Conservation (phyloP, 495 filamentous ascomycete species). For the Neurospora cerealis region DNA sequence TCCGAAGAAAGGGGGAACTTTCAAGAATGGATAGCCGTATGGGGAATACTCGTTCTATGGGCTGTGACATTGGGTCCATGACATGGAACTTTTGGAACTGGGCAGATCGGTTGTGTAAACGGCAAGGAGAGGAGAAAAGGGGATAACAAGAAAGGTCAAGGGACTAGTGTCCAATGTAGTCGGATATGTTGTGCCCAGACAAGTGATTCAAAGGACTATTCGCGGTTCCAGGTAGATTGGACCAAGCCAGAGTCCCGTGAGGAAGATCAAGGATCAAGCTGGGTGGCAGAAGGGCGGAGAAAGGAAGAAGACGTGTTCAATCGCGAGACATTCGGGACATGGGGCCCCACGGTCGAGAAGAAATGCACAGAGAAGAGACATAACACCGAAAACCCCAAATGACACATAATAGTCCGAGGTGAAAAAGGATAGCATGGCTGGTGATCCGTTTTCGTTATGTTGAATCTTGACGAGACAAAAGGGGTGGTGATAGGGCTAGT, state of each 20-base stretch:
- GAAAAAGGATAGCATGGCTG: background rate
- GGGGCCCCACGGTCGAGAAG: background rate
- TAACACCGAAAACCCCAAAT: background rate
- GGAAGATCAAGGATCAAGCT: background rate
- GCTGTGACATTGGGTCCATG: constrained; percentile 1
- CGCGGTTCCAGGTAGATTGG: background rate
- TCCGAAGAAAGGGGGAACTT: constrained; percentile 12
- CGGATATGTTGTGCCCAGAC: background rate
- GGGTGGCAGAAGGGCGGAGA: background rate
- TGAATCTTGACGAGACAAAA: background rate
- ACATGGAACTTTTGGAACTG: background rate
- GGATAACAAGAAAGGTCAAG: background rate
- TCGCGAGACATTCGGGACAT: background rate
- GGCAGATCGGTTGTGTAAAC: background rate
- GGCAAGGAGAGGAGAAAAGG: background rate
- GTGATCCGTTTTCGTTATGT: background rate
- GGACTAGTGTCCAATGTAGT: background rate
- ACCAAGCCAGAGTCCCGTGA: background rate
- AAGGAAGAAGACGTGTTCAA: background rate
- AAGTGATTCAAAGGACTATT: background rate
- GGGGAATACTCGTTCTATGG: constrained; percentile 15
- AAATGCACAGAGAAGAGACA: background rate
- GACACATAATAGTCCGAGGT: background rate
- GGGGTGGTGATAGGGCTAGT: background rate
- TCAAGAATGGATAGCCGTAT: constrained; percentile 18